A percentile compares a stretch with the other conserved stretches of the same genome.
phyloP scores from a whole-genome alignment of 2,329 filamentous ascomycete genomes.

The Verticillium nonalfalfae region DNA sequence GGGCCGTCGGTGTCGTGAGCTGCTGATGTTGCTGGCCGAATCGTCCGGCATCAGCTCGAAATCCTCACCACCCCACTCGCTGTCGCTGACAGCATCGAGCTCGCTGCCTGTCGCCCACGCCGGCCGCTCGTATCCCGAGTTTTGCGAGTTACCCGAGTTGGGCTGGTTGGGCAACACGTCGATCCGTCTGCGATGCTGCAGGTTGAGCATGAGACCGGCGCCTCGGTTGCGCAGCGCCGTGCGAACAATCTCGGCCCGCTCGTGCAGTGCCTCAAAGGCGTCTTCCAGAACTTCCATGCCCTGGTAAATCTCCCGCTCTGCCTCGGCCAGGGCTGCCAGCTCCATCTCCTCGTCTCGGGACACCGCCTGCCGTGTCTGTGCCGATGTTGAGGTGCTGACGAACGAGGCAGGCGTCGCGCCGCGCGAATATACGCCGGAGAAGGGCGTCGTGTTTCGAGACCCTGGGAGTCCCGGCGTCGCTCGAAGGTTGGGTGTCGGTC shows the following conservation, averaged over 20 bases:
- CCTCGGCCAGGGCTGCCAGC: conserved; percentile 80
- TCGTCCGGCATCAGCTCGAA: conserved; percentile 69
- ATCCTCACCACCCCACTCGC: conserved; percentile 52
- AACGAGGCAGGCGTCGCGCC: conserved; percentile 52
- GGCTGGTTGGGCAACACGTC: conserved; percentile 42
- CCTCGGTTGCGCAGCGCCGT: conserved; percentile 73
- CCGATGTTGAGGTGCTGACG: conserved; percentile 49
- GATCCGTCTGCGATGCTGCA: conserved; percentile 52
- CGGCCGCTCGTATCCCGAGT: conserved; percentile 39
- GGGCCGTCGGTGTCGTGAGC: conserved; percentile 58
- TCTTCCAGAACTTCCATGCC: conserved; percentile 95
- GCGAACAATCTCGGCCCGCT: conserved; percentile 74
- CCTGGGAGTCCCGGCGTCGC: conserved; percentile 31
- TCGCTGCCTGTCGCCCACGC: conserved; percentile 37
- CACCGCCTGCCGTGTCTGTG: conserved; percentile 52
- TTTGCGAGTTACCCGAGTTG: conserved; percentile 38
- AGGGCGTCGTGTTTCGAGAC: conserved; percentile 41
- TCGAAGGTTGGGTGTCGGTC: conserved; percentile 27
- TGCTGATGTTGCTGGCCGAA: conserved; percentile 74
- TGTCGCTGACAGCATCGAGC: conserved; percentile 44
- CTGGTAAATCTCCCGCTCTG: conserved; percentile 86
- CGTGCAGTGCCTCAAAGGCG: conserved; percentile 87
- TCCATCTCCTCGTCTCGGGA: conserved; percentile 92
- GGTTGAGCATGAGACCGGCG: conserved; percentile 64
- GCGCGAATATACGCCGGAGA: conserved; percentile 45